Evolutionary conservation across 768 basidiomycete species (phyloP).

Genomic region (Macrocybe gigantea): DNA sequence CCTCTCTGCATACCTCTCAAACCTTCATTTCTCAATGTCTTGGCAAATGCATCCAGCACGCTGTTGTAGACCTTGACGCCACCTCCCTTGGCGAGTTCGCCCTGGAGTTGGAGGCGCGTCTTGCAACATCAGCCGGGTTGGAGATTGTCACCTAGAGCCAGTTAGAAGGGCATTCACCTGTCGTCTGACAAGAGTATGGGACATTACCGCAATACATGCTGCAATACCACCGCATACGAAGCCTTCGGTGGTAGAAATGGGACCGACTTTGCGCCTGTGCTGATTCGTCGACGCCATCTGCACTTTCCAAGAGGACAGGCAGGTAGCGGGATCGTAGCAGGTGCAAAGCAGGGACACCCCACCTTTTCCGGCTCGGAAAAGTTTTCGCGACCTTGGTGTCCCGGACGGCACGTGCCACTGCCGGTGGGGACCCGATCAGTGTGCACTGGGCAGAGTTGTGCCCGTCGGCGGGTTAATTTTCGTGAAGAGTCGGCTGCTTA

Average conservation of each 20-base stretch:
- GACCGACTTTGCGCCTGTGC: slow-evolving; percentile 10
- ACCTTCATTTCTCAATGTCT: slow-evolving; percentile 89
- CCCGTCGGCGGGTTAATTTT: no score
- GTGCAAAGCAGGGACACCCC: no score
- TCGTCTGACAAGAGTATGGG: background rate
- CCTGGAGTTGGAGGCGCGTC: slow-evolving; percentile 93
- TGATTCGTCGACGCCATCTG: no score
- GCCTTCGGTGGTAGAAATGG: slow-evolving; percentile 66
- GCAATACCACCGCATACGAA: slow-evolving; percentile 90
- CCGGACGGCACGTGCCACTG: no score
- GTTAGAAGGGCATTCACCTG: slow-evolving; percentile 8
- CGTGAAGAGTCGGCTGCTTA: background rate
- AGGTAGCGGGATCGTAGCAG: no score
- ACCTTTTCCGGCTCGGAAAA: background rate
- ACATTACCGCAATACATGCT: slow-evolving; percentile 76
- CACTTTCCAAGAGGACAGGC: no score
- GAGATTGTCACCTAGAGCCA: slow-evolving; percentile 64
- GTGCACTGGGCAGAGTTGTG: background rate
- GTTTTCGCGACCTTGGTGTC: background rate
- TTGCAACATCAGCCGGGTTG: slow-evolving; percentile 82
- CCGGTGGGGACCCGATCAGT: background rate
- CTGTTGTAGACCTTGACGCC: slow-evolving; percentile 79
- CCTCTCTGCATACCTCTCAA: slow-evolving; percentile 91
- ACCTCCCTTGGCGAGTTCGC: slow-evolving; percentile 79
- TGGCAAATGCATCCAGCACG: slow-evolving; percentile 77